Conservation (phyloP, 2,329 filamentous ascomycete genomes). For the Phyllosticta citrichinensis region DNA sequence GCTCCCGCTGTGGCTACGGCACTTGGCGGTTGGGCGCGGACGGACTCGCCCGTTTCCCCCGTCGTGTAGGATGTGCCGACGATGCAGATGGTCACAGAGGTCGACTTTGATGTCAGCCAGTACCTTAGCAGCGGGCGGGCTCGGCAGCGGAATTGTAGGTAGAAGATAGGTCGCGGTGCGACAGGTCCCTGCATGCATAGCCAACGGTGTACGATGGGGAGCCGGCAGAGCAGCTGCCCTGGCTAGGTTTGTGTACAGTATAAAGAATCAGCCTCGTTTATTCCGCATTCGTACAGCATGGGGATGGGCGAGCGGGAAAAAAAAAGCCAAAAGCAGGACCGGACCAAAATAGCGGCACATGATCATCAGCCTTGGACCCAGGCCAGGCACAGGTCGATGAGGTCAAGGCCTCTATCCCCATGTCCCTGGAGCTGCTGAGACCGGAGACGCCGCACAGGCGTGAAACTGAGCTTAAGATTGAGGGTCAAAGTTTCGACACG, state of each 20-base stretch:
- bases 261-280: background rate
- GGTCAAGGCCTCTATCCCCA: background rate
- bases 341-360: background rate
- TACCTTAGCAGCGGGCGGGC: background rate
- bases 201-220: slow-evolving; percentile 5
- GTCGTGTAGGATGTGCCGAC: background rate
- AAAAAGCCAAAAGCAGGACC: background rate
- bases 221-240: slow-evolving; percentile 1
- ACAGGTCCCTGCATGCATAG: slow-evolving; percentile 8
- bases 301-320: background rate
- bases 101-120: background rate
- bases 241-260: background rate
- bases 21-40: background rate
- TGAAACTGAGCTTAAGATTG: background rate
- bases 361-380: background rate
- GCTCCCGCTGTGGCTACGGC: background rate
- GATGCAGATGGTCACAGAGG: background rate
- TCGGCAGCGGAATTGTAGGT: no score
- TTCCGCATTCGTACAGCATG: background rate
- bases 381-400: background rate
- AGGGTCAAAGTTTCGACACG: background rate
- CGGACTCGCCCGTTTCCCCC: background rate
- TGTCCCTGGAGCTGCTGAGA: background rate
- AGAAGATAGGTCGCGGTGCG: background rate
- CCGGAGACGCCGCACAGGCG: background rate